phyloP scores from a whole-genome alignment of 1,284 basidiomycete species.

The Bondarzewia mesenterica region DNA sequence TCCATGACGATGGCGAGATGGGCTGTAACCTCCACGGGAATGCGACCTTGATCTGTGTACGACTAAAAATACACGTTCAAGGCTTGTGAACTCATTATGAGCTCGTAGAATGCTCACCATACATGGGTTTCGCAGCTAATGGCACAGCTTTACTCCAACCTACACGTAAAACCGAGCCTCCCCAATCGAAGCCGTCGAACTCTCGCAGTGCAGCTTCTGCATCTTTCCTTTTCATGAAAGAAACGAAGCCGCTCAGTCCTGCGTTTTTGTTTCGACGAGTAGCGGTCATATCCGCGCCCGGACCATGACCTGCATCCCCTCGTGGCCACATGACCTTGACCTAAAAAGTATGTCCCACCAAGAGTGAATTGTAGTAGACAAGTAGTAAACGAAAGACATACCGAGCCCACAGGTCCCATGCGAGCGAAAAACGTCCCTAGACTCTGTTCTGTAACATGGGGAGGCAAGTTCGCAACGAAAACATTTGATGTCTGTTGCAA shows the following conservation, averaged over 20 bases:
- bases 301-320: constrained; percentile 50
- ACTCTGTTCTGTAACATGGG: constrained; percentile 74
- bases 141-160: constrained; percentile 97
- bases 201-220: constrained; percentile 84
- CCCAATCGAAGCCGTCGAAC: constrained; percentile 90
- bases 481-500: constrained; percentile 78
- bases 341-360: constrained; percentile 27
- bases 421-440: constrained; percentile 84
- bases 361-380: constrained; percentile 4
- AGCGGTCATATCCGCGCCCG: constrained; percentile 67
- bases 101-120: constrained; percentile 45
- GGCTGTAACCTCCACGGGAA: constrained; percentile 18
- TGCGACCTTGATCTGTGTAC: constrained; percentile 24
- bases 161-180: constrained; percentile 74
- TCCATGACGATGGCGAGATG: constrained; percentile 17
- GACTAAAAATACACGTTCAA: constrained; percentile 17
- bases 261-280: constrained; percentile 58
- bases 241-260: constrained; percentile 89
- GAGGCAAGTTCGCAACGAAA: constrained; percentile 87
- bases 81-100: neutral
- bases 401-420: constrained; percentile 38
- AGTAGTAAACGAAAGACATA: constrained; percentile 6
- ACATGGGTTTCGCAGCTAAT: constrained; percentile 70
- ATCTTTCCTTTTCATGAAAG: constrained; percentile 88
- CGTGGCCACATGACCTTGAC: constrained; percentile 97